Conservation (phyloP, 371 early-diverging fungal species). For the Mortierella sp. region DNA sequence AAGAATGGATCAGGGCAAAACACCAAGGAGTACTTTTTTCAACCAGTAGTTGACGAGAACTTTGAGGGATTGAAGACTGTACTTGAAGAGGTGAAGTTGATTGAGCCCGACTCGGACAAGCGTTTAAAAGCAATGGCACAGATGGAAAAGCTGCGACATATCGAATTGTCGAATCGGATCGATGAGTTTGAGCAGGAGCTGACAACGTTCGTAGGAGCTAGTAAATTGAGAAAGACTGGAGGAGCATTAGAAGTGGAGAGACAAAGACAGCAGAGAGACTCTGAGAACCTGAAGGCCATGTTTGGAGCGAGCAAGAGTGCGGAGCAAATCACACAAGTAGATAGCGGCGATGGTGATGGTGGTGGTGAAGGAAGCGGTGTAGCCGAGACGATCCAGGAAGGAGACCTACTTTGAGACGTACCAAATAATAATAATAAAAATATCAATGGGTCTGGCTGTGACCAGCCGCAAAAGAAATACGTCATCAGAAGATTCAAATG, state of each 20-base stretch:
- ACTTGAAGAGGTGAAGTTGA: slow-evolving; percentile 74
- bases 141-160: slow-evolving; percentile 73
- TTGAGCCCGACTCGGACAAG: slow-evolving; percentile 74
- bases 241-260: slow-evolving; percentile 78
- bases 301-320: slow-evolving; percentile 38
- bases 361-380: not conserved
- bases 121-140: slow-evolving; percentile 78
- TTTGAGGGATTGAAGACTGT: slow-evolving; percentile 73
- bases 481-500: not conserved
- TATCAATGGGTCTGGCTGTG: no score
- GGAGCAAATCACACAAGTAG: not conserved
- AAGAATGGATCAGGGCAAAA: slow-evolving; percentile 34
- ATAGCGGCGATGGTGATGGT: not conserved
- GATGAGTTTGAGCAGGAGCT: slow-evolving; percentile 83
- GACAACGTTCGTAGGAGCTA: slow-evolving; percentile 71
- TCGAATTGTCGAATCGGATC: slow-evolving; percentile 72
- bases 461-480: not conserved
- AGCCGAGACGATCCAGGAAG: not conserved
- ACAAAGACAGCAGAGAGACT: slow-evolving; percentile 70
- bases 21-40: slow-evolving; percentile 58
- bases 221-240: slow-evolving; percentile 76
- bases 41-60: slow-evolving; percentile 71
- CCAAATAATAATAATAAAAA: no score
- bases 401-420: not conserved
- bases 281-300: slow-evolving; percentile 71